Conservation (phyloP, 2,329 filamentous ascomycete genomes). For the Seiridium unicorne region DNA sequence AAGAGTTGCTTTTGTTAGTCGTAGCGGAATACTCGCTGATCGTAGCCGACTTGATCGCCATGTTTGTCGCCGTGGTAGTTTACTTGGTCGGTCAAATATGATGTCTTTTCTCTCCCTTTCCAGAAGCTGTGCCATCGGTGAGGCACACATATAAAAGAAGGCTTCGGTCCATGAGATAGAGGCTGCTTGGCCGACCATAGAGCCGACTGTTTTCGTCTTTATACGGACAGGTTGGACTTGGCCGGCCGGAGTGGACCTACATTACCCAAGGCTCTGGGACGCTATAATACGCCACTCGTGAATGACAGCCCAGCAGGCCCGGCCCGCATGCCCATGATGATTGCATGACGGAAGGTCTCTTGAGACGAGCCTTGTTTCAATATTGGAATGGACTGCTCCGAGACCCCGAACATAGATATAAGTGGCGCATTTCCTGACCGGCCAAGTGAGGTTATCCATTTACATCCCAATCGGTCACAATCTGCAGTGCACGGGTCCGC, state of each 20-base stretch:
- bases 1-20: not conserved
- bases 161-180: too few species aligned
- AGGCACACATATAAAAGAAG: too few species aligned
- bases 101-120: too few species aligned
- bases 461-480: not conserved
- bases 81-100: too few species aligned
- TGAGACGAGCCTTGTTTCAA: not conserved
- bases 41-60: not conserved
- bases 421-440: not conserved
- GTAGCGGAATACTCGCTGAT: not conserved
- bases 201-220: not conserved
- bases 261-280: not conserved
- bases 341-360: too few species aligned
- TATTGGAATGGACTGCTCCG: not conserved
- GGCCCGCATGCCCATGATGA: too few species aligned
- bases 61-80: not conserved
- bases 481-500: not conserved
- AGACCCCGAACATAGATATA: not conserved
- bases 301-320: not conserved
- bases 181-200: too few species aligned
- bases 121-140: too few species aligned
- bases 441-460: conserved; percentile 1
- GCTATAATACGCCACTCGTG: not conserved
- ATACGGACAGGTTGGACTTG: not conserved
- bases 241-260: too few species aligned